Evolutionary conservation across 2,329 filamentous ascomycete genomes (phyloP).

Genomic region (Ceratocystis papillata): DNA sequence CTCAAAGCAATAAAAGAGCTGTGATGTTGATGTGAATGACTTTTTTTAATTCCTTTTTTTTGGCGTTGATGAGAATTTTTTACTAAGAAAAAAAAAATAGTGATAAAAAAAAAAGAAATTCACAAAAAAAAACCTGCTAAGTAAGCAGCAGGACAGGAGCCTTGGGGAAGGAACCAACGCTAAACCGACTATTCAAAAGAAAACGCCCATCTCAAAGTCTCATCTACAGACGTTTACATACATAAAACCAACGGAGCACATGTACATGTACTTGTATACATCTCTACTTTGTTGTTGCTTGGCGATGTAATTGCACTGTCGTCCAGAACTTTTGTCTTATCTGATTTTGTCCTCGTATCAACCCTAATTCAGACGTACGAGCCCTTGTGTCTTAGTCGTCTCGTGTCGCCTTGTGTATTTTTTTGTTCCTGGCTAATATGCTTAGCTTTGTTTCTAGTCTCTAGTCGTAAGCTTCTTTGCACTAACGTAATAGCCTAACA

Average conservation of each 20-base stretch:
- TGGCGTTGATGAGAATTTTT: not conserved
- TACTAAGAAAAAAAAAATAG: constrained; percentile 2
- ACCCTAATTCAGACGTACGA: not conserved
- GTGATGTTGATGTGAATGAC: not conserved
- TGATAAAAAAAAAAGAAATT: not conserved
- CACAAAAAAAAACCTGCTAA: constrained; percentile 7
- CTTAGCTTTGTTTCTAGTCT: not conserved
- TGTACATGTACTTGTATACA: no score
- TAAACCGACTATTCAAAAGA: not conserved
- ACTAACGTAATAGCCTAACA: not conserved
- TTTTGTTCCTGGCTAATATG: not conserved
- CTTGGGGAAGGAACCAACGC: no score
- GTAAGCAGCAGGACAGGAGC: not conserved
- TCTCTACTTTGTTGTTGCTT: no score
- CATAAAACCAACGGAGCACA: no score
- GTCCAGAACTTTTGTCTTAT: no score
- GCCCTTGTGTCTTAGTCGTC: not conserved
- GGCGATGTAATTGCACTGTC: no score
- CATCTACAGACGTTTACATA: no score
- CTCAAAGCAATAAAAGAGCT: no score
- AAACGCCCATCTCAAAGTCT: not conserved
- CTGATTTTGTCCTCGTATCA: no score
- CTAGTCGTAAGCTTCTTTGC: not conserved
- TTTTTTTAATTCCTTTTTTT: not conserved
- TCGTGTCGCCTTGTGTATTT: not conserved